These are phyloP conservation scores for Ogataea paradorogensis DNA, from an alignment of 805 yeast species.

Conservation along the genomic window DNA sequence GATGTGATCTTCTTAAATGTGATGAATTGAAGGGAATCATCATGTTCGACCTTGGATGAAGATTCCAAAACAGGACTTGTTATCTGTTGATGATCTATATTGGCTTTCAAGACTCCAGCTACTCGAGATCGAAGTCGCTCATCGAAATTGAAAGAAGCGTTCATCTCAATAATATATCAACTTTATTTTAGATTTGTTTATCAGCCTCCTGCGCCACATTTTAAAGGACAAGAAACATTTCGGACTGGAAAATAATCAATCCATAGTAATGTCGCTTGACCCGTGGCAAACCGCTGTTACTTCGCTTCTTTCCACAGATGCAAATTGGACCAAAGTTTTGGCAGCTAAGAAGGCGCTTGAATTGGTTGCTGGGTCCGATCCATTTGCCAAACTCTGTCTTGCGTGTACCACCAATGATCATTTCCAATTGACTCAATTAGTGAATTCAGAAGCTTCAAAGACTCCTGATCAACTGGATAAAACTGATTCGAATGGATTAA, in stretches of 20 bases:
- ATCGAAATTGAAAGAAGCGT: conserved; percentile 14
- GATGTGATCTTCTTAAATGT: conserved; percentile 27
- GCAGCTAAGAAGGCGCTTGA: conserved; percentile 38
- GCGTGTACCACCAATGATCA: conserved; percentile 40
- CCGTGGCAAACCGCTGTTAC: conserved; percentile 33
- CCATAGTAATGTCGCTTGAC: conserved; percentile 21
- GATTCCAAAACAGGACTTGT: background rate
- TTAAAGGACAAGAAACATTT: conserved; percentile 2
- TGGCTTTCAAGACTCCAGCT: background rate
- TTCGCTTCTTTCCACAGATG: conserved; percentile 23
- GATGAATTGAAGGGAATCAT: conserved; percentile 29
- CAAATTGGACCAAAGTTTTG: conserved; percentile 31
- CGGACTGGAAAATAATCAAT: background rate
- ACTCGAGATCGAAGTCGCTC: conserved; percentile 22
- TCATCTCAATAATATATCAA: background rate
- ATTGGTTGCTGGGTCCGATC: conserved; percentile 29
- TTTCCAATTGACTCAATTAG: conserved; percentile 27
- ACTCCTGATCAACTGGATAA: conserved; percentile 21
- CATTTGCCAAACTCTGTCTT: conserved; percentile 34
- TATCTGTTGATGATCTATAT: background rate
- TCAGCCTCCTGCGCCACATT: conserved; percentile 6
- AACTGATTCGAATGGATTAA: conserved; percentile 40
- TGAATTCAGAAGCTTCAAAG: conserved; percentile 18
- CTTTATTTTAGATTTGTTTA: background rate
- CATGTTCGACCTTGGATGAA: too few species aligned